These are phyloP conservation scores for Salix exigua DNA, from an alignment of 345 rosid genomes.

Conservation along the genomic window DNA sequence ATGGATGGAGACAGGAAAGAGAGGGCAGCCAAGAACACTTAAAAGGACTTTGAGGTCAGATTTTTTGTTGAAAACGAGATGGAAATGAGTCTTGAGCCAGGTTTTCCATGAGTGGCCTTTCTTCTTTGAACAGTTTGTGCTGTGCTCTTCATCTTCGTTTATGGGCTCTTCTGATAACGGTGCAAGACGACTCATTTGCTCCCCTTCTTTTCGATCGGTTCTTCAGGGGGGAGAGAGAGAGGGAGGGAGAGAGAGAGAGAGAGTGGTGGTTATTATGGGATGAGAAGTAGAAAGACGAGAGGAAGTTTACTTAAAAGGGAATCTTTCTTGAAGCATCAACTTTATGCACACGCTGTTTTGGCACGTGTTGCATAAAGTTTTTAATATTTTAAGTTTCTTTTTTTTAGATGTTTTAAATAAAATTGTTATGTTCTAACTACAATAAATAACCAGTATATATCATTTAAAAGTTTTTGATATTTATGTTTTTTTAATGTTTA, in stretches of 20 bases:
- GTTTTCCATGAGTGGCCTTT: constrained; percentile 50
- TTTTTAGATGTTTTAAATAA: too few relatives aligned
- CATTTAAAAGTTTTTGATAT: too few relatives aligned
- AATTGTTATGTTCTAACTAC: too few relatives aligned
- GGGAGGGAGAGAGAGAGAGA: too few relatives aligned
- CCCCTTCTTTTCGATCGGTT: not conserved
- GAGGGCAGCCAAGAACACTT: constrained; percentile 87
- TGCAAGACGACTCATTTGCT: constrained; percentile 63
- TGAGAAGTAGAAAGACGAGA: constrained; percentile 1
- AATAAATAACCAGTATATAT: too few relatives aligned
- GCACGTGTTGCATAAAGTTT: constrained; percentile 26
- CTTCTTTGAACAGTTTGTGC: constrained; percentile 34
- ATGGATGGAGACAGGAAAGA: constrained; percentile 62
- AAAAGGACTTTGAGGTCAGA: constrained; percentile 60
- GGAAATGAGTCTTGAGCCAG: constrained; percentile 66
- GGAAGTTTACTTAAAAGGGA: constrained; percentile 19
- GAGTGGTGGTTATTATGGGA: not conserved
- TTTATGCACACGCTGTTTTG: constrained; percentile 28
- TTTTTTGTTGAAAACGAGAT: constrained; percentile 46
- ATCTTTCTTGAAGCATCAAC: not conserved
- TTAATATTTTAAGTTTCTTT: not conserved
- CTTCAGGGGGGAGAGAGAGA: not conserved
- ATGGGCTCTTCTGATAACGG: constrained; percentile 75
- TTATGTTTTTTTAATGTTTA: too few relatives aligned
- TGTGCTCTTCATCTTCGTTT: constrained; percentile 39